These are phyloP conservation scores for Apiospora aurea DNA, from an alignment of 2,329 filamentous ascomycete species.

Conservation along the genomic window DNA sequence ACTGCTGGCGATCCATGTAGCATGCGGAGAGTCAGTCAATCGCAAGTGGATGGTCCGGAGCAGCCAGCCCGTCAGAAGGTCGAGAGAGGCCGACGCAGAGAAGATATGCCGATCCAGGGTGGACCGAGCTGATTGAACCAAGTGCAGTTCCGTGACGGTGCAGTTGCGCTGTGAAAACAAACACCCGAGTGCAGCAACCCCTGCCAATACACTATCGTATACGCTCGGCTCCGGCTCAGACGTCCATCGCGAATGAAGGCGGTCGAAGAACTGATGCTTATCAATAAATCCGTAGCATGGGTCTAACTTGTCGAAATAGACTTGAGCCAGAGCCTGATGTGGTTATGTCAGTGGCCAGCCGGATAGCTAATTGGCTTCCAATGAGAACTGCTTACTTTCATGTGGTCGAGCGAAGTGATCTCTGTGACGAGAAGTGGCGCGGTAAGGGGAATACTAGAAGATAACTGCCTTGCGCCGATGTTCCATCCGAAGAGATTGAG, in stretches of 20 bases:
- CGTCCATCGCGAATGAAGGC: constrained; percentile 44
- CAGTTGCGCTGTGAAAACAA: constrained; percentile 56
- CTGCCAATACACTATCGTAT: constrained; percentile 58
- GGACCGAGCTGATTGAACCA: constrained; percentile 53
- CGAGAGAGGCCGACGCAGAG: constrained; percentile 41
- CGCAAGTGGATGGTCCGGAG: constrained; percentile 61
- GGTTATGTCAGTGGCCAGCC: background rate
- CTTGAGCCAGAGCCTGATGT: constrained; percentile 42
- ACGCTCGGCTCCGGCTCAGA: constrained; percentile 36
- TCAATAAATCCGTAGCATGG: constrained; percentile 59
- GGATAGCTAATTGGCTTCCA: background rate
- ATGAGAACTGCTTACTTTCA: constrained; percentile 40
- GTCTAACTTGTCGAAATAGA: constrained; percentile 62
- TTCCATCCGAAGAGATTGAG: constrained; percentile 66
- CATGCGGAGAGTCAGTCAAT: constrained; percentile 59
- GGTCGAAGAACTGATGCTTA: constrained; percentile 39
- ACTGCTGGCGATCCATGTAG: constrained; percentile 64
- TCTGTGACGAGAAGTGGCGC: constrained; percentile 48
- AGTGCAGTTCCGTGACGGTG: constrained; percentile 49
- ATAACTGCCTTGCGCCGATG: constrained; percentile 39
- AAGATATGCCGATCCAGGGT: constrained; percentile 51
- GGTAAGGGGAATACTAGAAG: constrained; percentile 34
- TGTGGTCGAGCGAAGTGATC: constrained; percentile 54
- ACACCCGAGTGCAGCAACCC: constrained; percentile 61
- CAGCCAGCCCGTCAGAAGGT: constrained; percentile 57